These are phyloP conservation scores for Paramecium sonneborni DNA, from an alignment of 73 alveolate species.

Conservation along the genomic window DNA sequence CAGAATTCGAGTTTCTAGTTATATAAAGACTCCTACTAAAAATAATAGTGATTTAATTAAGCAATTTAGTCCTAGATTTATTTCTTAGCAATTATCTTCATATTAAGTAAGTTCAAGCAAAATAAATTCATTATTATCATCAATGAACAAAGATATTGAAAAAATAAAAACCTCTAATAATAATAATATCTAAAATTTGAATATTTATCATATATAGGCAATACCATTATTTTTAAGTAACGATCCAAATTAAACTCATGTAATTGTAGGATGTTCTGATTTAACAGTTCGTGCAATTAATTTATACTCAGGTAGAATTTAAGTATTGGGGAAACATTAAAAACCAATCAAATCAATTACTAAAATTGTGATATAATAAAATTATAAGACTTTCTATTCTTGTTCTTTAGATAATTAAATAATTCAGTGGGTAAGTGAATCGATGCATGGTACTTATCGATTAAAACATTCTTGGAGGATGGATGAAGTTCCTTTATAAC, in stretches of 20 bases:
- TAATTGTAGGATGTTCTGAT: neutral
- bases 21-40: slow-evolving; percentile 44
- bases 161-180: neutral
- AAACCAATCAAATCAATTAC: slow-evolving; percentile 5
- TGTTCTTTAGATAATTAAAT: neutral
- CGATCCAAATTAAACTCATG: slow-evolving; percentile 51
- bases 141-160: slow-evolving; percentile 39
- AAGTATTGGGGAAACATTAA: neutral
- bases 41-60: slow-evolving; percentile 33
- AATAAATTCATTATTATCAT: slow-evolving; percentile 8
- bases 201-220: slow-evolving; percentile 34
- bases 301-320: slow-evolving; percentile 47
- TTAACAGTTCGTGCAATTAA: neutral
- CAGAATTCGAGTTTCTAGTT: slow-evolving; percentile 48
- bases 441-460: slow-evolving; percentile 47
- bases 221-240: neutral
- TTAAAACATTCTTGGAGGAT: slow-evolving; percentile 32
- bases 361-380: neutral
- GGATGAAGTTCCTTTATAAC: slow-evolving; percentile 12
- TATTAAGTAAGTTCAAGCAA: slow-evolving; percentile 35
- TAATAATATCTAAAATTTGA: neutral
- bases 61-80: slow-evolving; percentile 40
- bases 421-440: slow-evolving; percentile 35
- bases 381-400: slow-evolving; percentile 30
- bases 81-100: slow-evolving; percentile 23